Base-by-base conservation (phyloP, 441 rosid genomes). In the Hura crepitans region DNA sequence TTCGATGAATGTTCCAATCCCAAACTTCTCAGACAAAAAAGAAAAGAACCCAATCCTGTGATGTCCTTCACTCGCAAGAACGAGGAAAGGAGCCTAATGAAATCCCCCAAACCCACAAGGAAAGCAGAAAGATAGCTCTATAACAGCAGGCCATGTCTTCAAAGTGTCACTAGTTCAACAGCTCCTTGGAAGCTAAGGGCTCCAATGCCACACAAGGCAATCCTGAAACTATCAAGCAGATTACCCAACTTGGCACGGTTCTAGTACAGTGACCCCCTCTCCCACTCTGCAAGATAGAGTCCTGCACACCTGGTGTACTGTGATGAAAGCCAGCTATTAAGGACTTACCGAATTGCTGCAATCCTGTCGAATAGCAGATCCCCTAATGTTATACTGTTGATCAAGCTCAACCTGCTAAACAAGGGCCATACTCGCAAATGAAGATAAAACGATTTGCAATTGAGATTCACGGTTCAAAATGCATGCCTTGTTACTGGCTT, bases 401-500 rank as follows among this genome's bases (percentile, higher is more conserved):
- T 73, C 78, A 84, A 78, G 73, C 85, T 85, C 77, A 81, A 77
- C 86, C 92, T 85, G 87, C 75, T 67, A 76, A 74, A 39, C 76
- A 69, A 74, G 39, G 68, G 57, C 46, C 64, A 73, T 5, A 72
- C 27, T 73, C 65, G 65, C 51, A 57, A 71, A 65, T 77, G 82
- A 85, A 82, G 81, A 81, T 65, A 73, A 77, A 80, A 80, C 70
- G 66, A 78, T 80, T 77, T 73, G 74, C 74, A 77, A 51, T 35
- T 39, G 60, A 65, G 71, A 72, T 53, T 6, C 30, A 15, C 79
- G 79, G 80, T 79, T 69, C 53, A 79, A 82, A 83, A 69, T 61
- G 81, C 86, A 82, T 83, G 89, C 93, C 92, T 85, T 73, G 66
- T 81, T 72, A 76, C 70, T 76, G 85, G 85, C 82, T 75, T 83